phyloP scores from a whole-genome alignment of 2,329 filamentous ascomycete genomes.

The Botrytis medusae region DNA sequence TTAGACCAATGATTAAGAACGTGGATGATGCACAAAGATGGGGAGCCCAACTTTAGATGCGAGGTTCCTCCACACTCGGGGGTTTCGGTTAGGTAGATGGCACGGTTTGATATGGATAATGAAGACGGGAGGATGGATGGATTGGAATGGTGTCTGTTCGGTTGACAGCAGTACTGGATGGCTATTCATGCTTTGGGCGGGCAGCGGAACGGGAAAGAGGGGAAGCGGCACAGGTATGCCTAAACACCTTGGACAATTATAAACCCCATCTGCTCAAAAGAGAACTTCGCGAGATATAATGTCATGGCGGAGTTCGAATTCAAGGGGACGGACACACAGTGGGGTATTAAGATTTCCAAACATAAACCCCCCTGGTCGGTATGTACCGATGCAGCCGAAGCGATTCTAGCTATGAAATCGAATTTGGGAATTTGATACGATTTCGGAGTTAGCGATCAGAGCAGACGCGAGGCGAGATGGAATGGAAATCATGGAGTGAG shows the following conservation, averaged over 20 bases:
- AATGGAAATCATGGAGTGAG: background rate
- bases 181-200: background rate
- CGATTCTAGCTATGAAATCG: background rate
- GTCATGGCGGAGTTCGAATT: background rate
- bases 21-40: constrained; percentile 13
- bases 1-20: background rate
- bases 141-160: background rate
- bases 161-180: background rate
- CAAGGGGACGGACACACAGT: constrained; percentile 9
- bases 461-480: constrained; percentile 4
- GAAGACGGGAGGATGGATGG: background rate
- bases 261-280: background rate
- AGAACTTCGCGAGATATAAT: background rate
- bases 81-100: background rate
- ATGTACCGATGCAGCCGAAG: constrained; percentile 9
- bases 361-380: constrained; percentile 10
- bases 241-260: background rate
- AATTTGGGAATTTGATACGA: background rate
- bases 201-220: background rate
- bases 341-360: constrained; percentile 4
- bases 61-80: constrained; percentile 17
- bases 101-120: constrained; percentile 15
- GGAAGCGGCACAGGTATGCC: background rate
- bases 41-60: constrained; percentile 15
- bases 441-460: constrained; percentile 3